Evolutionary conservation across 768 basidiomycete species (phyloP).

Genomic region (Tulasnella sp.): DNA sequence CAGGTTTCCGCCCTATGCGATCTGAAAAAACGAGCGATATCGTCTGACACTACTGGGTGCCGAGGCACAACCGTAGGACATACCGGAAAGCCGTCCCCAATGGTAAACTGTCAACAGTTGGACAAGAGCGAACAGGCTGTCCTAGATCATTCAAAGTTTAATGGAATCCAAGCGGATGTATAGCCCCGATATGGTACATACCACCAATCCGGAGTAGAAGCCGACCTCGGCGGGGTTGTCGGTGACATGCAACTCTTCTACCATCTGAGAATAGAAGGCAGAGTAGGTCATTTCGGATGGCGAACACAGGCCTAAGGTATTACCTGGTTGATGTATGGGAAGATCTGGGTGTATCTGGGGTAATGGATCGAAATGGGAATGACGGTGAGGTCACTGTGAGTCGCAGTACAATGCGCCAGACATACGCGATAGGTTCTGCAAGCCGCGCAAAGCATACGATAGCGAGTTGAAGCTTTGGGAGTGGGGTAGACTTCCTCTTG

Average conservation of each 20-base stretch:
- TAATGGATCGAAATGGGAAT: not conserved
- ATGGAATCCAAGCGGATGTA: not conserved
- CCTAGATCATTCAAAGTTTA: not conserved
- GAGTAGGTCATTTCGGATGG: not conserved
- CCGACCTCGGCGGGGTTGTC: slow-evolving; percentile 15
- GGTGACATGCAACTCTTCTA: slow-evolving; percentile 16
- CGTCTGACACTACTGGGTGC: not conserved
- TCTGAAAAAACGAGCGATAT: slow-evolving; percentile 1
- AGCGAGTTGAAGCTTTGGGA: slow-evolving; percentile 17
- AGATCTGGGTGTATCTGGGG: slow-evolving; percentile 15
- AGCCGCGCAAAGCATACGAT: slow-evolving; percentile 17
- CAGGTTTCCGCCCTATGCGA: slow-evolving; percentile 21
- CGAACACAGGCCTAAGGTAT: not conserved
- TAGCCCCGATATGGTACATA: not conserved
- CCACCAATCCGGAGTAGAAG: slow-evolving; percentile 17
- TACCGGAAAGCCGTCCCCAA: slow-evolving; percentile 20
- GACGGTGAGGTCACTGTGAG: not conserved
- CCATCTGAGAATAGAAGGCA: not conserved
- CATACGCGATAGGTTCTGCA: slow-evolving; percentile 20
- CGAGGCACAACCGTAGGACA: not conserved
- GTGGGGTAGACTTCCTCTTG: slow-evolving; percentile 11
- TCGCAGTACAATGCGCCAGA: not conserved
- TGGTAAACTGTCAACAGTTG: slow-evolving; percentile 19
- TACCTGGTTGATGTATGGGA: slow-evolving; percentile 21
- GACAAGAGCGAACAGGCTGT: slow-evolving; percentile 16